phyloP scores from a whole-genome alignment of 371 early-diverging fungal species.

The Funneliformis caledonium region DNA sequence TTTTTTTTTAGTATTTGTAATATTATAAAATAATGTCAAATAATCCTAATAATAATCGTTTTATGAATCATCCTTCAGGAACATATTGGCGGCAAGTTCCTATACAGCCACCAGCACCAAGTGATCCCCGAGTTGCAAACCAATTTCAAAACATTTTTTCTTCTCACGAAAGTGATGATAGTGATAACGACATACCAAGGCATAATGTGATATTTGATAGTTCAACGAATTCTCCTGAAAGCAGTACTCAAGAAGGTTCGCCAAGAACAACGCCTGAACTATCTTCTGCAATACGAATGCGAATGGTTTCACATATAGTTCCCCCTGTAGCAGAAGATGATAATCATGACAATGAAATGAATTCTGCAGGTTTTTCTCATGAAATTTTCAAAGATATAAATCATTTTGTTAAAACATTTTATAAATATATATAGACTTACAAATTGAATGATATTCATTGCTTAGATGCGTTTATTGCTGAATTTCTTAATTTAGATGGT shows the following conservation, averaged over 20 bases:
- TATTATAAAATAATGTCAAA: not conserved
- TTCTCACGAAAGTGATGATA: not conserved
- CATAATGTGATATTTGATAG: not conserved
- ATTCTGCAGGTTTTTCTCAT: slow-evolving; percentile 2
- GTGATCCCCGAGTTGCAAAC: not conserved
- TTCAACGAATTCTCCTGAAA: not conserved
- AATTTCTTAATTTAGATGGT: not conserved
- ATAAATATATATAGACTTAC: not conserved
- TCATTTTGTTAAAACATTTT: not conserved
- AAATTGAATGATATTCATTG: not conserved
- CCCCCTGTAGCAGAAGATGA: not conserved
- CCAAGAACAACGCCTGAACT: slow-evolving; percentile 8
- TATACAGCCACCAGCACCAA: slow-evolving; percentile 11
- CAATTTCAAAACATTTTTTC: not conserved
- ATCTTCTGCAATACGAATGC: not conserved
- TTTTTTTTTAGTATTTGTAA: not conserved
- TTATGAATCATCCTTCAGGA: slow-evolving; percentile 14
- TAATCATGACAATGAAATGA: not conserved
- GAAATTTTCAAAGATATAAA: not conserved
- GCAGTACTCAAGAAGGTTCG: not conserved
- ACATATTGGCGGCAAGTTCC: slow-evolving; percentile 13
- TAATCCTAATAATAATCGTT: not conserved
- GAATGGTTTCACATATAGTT: not conserved
- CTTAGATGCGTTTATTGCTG: not conserved
- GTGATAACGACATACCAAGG: slow-evolving; percentile 4